These are phyloP conservation scores for Boletus barrowsii DNA, from an alignment of 768 basidiomycete species.

Conservation along the genomic window DNA sequence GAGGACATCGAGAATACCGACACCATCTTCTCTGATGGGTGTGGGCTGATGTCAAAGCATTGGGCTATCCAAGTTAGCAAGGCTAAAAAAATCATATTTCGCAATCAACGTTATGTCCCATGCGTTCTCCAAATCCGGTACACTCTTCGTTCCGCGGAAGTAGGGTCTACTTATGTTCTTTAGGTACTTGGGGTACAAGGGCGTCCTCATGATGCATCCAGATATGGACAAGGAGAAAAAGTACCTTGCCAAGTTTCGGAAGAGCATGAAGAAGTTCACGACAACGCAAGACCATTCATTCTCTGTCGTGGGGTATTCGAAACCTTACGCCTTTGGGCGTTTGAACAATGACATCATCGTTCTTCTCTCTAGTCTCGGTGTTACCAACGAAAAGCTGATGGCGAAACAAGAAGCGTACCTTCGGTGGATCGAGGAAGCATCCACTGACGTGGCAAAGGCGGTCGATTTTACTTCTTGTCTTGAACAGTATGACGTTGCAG, in stretches of 20 bases:
- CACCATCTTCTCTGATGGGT: slow-evolving; percentile 66
- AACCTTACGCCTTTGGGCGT: slow-evolving; percentile 61
- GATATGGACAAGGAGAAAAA: slow-evolving; percentile 47
- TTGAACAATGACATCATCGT: slow-evolving; percentile 71
- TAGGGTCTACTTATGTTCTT: neutral
- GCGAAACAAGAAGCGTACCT: slow-evolving; percentile 59
- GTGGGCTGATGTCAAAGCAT: slow-evolving; percentile 56
- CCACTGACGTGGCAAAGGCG: slow-evolving; percentile 45
- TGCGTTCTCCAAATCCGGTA: slow-evolving; percentile 64
- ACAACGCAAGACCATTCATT: slow-evolving; percentile 56
- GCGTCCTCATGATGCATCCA: slow-evolving; percentile 65
- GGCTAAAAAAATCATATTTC: slow-evolving; percentile 52
- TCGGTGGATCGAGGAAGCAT: slow-evolving; percentile 52
- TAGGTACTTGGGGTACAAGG: slow-evolving; percentile 71
- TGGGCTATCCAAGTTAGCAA: slow-evolving; percentile 53
- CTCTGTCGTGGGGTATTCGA: slow-evolving; percentile 63
- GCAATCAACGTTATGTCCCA: slow-evolving; percentile 56
- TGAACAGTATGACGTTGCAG: slow-evolving; percentile 47
- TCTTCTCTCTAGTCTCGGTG: slow-evolving; percentile 60
- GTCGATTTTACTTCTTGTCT: slow-evolving; percentile 56
- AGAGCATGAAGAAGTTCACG: slow-evolving; percentile 70
- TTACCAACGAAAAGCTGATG: slow-evolving; percentile 51
- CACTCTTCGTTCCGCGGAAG: no score
- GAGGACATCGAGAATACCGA: slow-evolving; percentile 55
- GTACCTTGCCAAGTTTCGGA: slow-evolving; percentile 54